Base-by-base conservation (phyloP, 805 yeast species). In the Candida sonorensis region DNA sequence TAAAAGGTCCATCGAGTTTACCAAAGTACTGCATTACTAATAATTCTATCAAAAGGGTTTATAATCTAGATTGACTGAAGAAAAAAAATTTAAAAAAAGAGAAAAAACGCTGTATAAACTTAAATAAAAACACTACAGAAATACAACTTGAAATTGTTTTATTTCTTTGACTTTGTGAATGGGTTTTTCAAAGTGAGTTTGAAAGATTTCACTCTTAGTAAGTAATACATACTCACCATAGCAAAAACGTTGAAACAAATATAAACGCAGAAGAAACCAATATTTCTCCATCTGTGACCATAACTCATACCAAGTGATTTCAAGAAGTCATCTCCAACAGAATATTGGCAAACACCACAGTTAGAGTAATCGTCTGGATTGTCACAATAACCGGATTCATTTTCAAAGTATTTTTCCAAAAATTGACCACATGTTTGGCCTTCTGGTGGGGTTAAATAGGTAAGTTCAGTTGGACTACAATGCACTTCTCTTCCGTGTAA, bases 391-490 rank as follows among this genome's bases (percentile, higher is more conserved):
- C 94, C 95, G n/a, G 66, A 44, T 14, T 53, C 49, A 4, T 32
- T 21, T 3, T 54, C 40, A 52, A 63, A 80, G 31, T 37, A 55
- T 4, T 31, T 25, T 5, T 45, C 53, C 46, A 75, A 58, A 55
- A 66, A 85, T 24, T 67, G 60, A 7, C 66, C 70, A 59, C 95
- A 84, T 3, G 88, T 79, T 50, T 56, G 54, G 7, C 86, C 86
- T 10, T 43, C 36, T 8, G 82, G 80, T 2, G 84, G 77, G 20
- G 59, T 50, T 37, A 75, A 55, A 31, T 59, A 57, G 22, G 69
- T 66, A 49, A 69, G 60, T 48, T 81, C 90, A 11, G 44, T 40
- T 2, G 36, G 40, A 7, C 57, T 41, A 53, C 88, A 81, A 11
- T 37, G 46, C 10, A 82, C 78, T 23, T 55, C 50, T 40, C 71